Base-by-base conservation (phyloP, 768 basidiomycete genomes). In the Mycena olivaceomarginata region DNA sequence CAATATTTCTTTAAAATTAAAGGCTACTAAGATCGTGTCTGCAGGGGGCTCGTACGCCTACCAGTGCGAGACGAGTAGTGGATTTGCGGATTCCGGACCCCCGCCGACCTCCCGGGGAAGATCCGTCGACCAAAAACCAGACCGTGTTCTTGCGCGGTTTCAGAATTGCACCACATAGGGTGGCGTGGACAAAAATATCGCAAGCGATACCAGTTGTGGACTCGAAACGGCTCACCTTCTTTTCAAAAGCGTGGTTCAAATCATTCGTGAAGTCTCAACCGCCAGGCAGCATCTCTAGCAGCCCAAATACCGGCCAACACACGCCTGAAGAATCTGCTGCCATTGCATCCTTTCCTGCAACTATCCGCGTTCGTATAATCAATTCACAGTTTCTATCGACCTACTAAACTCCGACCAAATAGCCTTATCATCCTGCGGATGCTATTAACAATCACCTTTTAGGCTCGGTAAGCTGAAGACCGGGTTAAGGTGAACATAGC, bases 361-460 rank as follows among this genome's bases (percentile, higher is more conserved):
- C 18, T 4, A 37, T 12, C 39, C 59, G 59, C 2, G 59, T 60
- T 31, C 31, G 31, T 31, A n/a, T 31, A 31, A 31, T 31, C 31
- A 31, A 31, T 31, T 31, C 31, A 31, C 31, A 31, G 31, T 31
- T 31, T 31, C 31, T 31, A 31, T 31, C 31, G 31, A 31, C 31
- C 31, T 60, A 15, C 31, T 37, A 15, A 60, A 45, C 43, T 45
- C 11, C 59, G 31, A 4, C 5, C 31, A 60, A 60, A 5, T 39
- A 65, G 65, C 65, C 65, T 3, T 66, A 66, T 45, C 65, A 66
- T 66, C n/a, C 65, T 4, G 45, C 65, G 13, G 65, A 66, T 66
- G 46, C 46, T 16, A 48, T 66, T 18, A 46, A 46, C 46, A 48
- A 51, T 8, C 9, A 66, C 25, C 22, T 66, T 15, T 43, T 65